phyloP scores from a whole-genome alignment of 2,329 filamentous ascomycete genomes.

The Aspergillus sp. region DNA sequence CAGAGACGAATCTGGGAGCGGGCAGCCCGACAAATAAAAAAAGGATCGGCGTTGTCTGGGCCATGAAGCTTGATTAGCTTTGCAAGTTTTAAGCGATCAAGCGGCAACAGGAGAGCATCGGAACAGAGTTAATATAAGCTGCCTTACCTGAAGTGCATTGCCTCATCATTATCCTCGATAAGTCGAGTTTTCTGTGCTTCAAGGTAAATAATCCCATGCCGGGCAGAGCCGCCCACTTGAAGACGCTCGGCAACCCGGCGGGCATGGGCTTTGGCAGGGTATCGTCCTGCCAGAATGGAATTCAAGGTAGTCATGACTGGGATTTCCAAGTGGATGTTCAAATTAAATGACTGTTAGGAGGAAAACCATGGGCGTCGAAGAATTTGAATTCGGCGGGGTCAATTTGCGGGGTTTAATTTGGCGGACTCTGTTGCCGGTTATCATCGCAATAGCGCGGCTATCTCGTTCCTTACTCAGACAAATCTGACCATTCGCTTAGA shows the following conservation, averaged over 20 bases:
- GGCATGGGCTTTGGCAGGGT: slow-evolving; percentile 85
- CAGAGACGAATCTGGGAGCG: slow-evolving; percentile 75
- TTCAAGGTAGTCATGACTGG: slow-evolving; percentile 36
- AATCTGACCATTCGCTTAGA: neutral
- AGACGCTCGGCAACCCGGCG: slow-evolving; percentile 80
- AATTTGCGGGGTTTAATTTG: neutral
- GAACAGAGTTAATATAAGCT: neutral
- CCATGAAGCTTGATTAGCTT: slow-evolving; percentile 14
- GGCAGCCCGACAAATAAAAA: slow-evolving; percentile 89
- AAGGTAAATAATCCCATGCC: slow-evolving; percentile 77
- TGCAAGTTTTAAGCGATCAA: neutral
- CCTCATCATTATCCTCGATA: slow-evolving; percentile 86
- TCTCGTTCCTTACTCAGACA: neutral
- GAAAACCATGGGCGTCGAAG: neutral
- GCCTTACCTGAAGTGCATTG: slow-evolving; percentile 73
- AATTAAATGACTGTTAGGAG: neutral
- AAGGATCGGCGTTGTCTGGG: slow-evolving; percentile 83
- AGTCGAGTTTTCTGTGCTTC: slow-evolving; percentile 80
- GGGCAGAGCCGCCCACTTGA: slow-evolving; percentile 62
- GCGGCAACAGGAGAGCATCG: no score
- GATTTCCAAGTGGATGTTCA: neutral
- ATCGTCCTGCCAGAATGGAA: slow-evolving; percentile 58
- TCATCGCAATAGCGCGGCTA: neutral
- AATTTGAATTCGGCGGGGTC: neutral
- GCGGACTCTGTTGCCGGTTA: neutral